Conservation (phyloP, 192 early-diverging fungal species). For the Allomyces javanicus region DNA sequence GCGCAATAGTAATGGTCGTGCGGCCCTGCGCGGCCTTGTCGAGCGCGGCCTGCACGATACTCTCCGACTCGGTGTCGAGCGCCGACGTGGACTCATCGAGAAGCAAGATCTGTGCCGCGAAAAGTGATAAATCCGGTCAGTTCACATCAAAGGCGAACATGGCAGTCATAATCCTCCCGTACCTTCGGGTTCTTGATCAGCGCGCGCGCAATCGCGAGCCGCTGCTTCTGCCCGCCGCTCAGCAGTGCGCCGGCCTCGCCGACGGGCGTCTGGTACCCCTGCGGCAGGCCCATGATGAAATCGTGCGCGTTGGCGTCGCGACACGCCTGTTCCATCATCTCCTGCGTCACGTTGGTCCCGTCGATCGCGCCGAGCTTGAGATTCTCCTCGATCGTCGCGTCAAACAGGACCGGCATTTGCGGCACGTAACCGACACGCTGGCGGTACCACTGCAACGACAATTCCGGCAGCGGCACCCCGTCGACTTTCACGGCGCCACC, state of each 20-base stretch:
- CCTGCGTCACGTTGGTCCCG: slow-evolving; percentile 13
- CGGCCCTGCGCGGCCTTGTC: slow-evolving; percentile 22
- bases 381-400: slow-evolving; percentile 59
- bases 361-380: slow-evolving; percentile 43
- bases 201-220: slow-evolving; percentile 36
- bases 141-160: too few relatives aligned
- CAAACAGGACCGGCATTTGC: slow-evolving; percentile 84
- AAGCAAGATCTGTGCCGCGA: slow-evolving; percentile 25
- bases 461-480: slow-evolving; percentile 47
- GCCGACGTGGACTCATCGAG: slow-evolving; percentile 66
- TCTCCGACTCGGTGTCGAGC: slow-evolving; percentile 46
- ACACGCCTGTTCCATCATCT: slow-evolving; percentile 36
- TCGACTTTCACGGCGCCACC: slow-evolving; percentile 43
- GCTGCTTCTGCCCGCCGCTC: slow-evolving; percentile 84
- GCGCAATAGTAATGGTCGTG: slow-evolving; percentile 41
- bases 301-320: slow-evolving; percentile 52
- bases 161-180: slow-evolving; percentile 11
- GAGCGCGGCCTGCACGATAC: slow-evolving; percentile 34
- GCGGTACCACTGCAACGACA: slow-evolving; percentile 66
- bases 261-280: slow-evolving; percentile 70
- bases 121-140: neutral
- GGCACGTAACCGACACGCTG: slow-evolving; percentile 72
- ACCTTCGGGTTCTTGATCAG: slow-evolving; percentile 37
- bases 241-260: slow-evolving; percentile 66
- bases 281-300: slow-evolving; percentile 48